Percentiles rank a stretch among this genome's conserved stretches.
Evolutionary conservation across 352 stramenopile species (phyloP).

Genomic region (Pythium plurisporium): DNA sequence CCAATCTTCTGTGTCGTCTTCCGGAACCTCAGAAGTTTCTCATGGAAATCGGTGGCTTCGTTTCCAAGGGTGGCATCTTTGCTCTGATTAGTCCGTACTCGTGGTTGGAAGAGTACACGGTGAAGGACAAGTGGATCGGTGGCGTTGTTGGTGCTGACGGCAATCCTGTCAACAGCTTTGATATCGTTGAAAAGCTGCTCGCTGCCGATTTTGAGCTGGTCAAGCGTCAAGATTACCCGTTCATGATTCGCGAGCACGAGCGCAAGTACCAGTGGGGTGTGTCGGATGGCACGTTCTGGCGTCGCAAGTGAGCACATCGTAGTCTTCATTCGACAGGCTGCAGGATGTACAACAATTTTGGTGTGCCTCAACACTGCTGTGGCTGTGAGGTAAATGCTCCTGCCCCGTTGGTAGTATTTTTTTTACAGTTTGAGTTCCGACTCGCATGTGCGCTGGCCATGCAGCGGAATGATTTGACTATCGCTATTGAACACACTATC

Average conservation of each 20-base stretch:
- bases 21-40: slow-evolving; percentile 91
- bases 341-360: background rate
- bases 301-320: slow-evolving; percentile 53
- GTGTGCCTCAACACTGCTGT: background rate
- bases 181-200: slow-evolving; percentile 54
- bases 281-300: slow-evolving; percentile 86
- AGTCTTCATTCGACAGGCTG: no score
- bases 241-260: slow-evolving; percentile 91
- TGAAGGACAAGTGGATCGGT: slow-evolving; percentile 86
- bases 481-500: slow-evolving; percentile 31
- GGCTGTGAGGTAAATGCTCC: slow-evolving; percentile 8
- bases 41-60: slow-evolving; percentile 71
- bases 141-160: slow-evolving; percentile 37
- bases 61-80: slow-evolving; percentile 90
- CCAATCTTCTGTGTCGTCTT: slow-evolving; percentile 95
- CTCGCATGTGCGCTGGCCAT: background rate
- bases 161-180: slow-evolving; percentile 61
- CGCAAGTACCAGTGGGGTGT: slow-evolving; percentile 92
- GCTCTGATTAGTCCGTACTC: slow-evolving; percentile 96
- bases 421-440: slow-evolving; percentile 26
- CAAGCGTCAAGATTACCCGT: slow-evolving; percentile 79
- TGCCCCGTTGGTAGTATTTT: slow-evolving; percentile 13
- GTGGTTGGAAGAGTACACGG: slow-evolving; percentile 96
- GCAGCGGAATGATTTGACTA: slow-evolving; percentile 20
- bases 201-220: slow-evolving; percentile 72